These are phyloP conservation scores for Olyra latifolia DNA, from an alignment of 176 grass and related monocot genomes.

Conservation along the genomic window DNA sequence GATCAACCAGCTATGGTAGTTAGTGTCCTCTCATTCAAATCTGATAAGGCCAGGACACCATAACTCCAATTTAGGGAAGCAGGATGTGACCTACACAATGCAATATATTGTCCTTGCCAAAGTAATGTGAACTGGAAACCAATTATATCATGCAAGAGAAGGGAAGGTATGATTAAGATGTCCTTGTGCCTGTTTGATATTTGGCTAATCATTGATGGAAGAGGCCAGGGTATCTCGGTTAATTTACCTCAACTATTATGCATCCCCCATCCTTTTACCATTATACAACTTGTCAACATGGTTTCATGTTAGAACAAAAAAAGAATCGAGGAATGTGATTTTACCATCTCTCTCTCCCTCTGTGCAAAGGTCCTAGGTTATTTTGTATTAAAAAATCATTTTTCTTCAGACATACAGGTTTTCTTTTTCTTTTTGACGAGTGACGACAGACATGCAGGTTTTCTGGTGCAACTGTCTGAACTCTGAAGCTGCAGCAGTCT, in stretches of 20 bases:
- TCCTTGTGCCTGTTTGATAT: constrained; percentile 13
- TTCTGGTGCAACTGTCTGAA: too few relatives aligned
- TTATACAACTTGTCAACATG: too few relatives aligned
- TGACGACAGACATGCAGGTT: too few relatives aligned
- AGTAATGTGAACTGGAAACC: not conserved
- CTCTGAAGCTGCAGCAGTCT: too few relatives aligned
- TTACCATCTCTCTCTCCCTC: not conserved
- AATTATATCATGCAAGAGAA: not conserved
- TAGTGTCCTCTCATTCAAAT: not conserved
- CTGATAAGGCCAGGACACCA: constrained; percentile 19
- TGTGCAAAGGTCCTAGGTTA: not conserved
- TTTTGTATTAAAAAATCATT: not conserved
- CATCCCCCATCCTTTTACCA: not conserved
- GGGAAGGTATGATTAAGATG: constrained; percentile 17
- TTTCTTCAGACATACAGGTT: not conserved
- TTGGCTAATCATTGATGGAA: constrained; percentile 17
- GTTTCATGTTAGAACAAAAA: not conserved
- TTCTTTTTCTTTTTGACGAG: too few relatives aligned
- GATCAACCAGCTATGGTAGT: not conserved
- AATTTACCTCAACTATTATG: too few relatives aligned
- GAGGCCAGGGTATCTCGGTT: constrained; percentile 12
- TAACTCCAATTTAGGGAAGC: constrained; percentile 9
- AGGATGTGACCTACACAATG: constrained; percentile 22
- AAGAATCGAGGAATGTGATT: not conserved
- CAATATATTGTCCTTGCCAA: not conserved